Conservation (phyloP, 306 rosid species). For the Pyrus bretschneideri region DNA sequence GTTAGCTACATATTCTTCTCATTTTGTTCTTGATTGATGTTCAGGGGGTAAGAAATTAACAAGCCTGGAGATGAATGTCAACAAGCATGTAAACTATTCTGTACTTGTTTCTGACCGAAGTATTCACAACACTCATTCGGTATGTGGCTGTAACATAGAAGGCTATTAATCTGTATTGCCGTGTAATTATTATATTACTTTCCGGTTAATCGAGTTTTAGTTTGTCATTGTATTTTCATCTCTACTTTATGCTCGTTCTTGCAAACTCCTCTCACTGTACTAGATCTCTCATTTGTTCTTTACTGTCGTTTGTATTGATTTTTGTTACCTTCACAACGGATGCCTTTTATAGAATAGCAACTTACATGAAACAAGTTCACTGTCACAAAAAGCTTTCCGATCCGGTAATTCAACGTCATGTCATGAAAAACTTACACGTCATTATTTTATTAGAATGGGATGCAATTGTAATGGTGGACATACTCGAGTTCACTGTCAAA, state of each 20-base stretch:
- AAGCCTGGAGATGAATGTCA: constrained; percentile 24
- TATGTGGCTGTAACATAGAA: constrained; percentile 1
- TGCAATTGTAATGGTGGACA: too few relatives aligned
- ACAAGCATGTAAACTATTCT: constrained; percentile 10
- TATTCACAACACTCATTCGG: neutral
- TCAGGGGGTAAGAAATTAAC: constrained; percentile 63
- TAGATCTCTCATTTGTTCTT: neutral
- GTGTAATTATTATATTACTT: neutral
- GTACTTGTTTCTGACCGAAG: constrained; percentile 9
- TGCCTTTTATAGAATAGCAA: too few relatives aligned
- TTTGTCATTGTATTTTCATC: neutral
- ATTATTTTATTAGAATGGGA: too few relatives aligned
- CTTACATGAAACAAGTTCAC: too few relatives aligned
- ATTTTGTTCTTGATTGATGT: constrained; percentile 29
- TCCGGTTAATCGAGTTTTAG: neutral
- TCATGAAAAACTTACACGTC: too few relatives aligned
- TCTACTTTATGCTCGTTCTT: neutral
- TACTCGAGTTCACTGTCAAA: too few relatives aligned
- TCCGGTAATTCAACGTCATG: neutral
- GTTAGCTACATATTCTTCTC: constrained; percentile 7
- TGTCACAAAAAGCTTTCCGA: too few relatives aligned
- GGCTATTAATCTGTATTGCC: neutral
- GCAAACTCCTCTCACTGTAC: neutral
- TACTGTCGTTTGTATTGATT: too few relatives aligned
- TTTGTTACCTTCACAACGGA: too few relatives aligned